phyloP scores from a whole-genome alignment of 805 yeast genomes.

The Sungouiozyma ichnusensis region DNA sequence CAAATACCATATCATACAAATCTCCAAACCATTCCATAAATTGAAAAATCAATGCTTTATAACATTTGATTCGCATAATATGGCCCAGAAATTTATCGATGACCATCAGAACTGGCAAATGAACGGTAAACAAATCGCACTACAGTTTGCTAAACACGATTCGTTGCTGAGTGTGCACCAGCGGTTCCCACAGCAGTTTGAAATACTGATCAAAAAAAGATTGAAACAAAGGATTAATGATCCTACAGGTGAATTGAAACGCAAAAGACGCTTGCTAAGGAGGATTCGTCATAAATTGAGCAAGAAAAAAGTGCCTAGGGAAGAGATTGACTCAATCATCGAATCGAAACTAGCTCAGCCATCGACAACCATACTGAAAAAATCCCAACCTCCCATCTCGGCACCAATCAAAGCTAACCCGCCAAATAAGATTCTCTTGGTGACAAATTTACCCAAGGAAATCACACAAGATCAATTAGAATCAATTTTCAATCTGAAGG shows the following conservation, averaged over 20 bases:
- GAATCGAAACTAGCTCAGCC: not conserved
- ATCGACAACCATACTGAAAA: no score
- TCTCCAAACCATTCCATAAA: not conserved
- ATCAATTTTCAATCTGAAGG: constrained; percentile 40
- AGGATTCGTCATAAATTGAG: constrained; percentile 17
- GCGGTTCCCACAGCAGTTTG: constrained; percentile 3
- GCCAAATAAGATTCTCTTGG: constrained; percentile 58
- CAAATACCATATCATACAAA: not conserved
- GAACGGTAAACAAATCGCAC: constrained; percentile 12
- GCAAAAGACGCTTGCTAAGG: constrained; percentile 16
- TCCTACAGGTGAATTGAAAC: not conserved
- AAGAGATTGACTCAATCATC: constrained; percentile 6
- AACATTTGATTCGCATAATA: constrained; percentile 12
- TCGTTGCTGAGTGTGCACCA: constrained; percentile 14
- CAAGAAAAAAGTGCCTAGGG: constrained; percentile 11
- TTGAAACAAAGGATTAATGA: constrained; percentile 2
- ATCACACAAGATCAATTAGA: constrained; percentile 33
- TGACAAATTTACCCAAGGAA: constrained; percentile 51
- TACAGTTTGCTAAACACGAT: constrained; percentile 16
- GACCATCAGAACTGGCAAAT: constrained; percentile 9
- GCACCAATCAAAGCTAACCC: no score
- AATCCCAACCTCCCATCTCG: no score
- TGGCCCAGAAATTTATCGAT: constrained; percentile 11
- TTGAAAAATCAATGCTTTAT: constrained; percentile 17
- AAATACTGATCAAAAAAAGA: constrained; percentile 9